These are phyloP conservation scores for Pythium apleroticum DNA, from an alignment of 352 stramenopile genomes.

Conservation along the genomic window DNA sequence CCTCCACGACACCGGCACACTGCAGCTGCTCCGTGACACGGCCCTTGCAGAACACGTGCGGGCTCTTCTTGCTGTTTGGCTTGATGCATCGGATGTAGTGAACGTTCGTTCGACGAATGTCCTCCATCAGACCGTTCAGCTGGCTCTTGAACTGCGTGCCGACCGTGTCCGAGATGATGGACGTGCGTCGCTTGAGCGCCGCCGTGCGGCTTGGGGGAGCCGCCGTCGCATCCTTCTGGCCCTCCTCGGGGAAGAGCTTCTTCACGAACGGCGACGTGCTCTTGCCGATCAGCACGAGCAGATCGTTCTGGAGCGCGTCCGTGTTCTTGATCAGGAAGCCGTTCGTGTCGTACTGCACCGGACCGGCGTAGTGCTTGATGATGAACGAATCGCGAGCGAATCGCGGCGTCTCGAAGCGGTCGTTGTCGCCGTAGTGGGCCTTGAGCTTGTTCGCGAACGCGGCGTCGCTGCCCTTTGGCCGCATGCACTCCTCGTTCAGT, in stretches of 20 bases:
- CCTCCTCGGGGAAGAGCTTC: constrained; percentile 76
- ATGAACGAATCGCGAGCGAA: constrained; percentile 90
- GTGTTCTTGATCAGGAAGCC: constrained; percentile 98
- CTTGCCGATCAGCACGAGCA: constrained; percentile 82
- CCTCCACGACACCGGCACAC: constrained; percentile 98
- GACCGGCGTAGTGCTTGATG: constrained; percentile 95
- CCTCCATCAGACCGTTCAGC: constrained; percentile 91
- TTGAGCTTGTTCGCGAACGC: constrained; percentile 89
- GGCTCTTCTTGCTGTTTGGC: constrained; percentile 96
- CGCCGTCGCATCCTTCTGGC: constrained; percentile 45
- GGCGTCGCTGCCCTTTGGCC: constrained; percentile 83
- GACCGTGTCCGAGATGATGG: constrained; percentile 81
- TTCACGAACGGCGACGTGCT: constrained; percentile 71
- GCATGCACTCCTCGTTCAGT: constrained; percentile 94
- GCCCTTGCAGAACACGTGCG: constrained; percentile 84
- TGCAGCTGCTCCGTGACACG: constrained; percentile 95
- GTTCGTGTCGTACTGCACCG: constrained; percentile 93
- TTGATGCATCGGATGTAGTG: constrained; percentile 99
- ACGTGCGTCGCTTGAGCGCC: constrained; percentile 72
- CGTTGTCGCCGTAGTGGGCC: constrained; percentile 87
- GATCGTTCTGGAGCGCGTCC: constrained; percentile 93
- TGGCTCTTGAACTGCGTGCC: constrained; percentile 94
- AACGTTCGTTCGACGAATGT: constrained; percentile 94
- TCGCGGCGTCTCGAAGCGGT: constrained; percentile 83
- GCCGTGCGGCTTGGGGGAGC: constrained; percentile 30